Base-by-base conservation (phyloP, 257 asterid genomes). In the Parsonsia alboflavescens region DNA sequence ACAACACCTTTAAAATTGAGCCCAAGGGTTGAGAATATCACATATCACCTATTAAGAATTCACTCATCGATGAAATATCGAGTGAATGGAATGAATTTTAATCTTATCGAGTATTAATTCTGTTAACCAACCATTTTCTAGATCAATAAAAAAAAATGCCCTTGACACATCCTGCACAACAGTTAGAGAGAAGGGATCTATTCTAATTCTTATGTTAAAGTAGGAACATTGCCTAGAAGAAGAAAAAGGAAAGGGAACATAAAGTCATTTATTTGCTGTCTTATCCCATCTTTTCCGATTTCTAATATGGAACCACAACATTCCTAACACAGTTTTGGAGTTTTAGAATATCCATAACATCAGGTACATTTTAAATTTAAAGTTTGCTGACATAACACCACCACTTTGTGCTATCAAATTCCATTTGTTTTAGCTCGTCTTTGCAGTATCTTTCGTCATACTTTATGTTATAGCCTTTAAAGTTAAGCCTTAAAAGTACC, bases 381-480 rank as follows among this genome's bases (percentile, higher is more conserved):
- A 24, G 69, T 22, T n/a, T 10, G 45, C 24, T 42, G n/a, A 42
- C n/a, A 33, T 33, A 57, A 22, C 36, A 57, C n/a, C 64, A 57
- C 64, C 24, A 22, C 64, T 57, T 59, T 59, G 61, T 54, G 61
- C 61, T 54, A 54, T 54, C 61, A 54, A 21, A 54, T 54, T 54
- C 26, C 5, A 7, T 57, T 48, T 48, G 36, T 57, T 36, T 2
- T 10, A 22, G 64, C 36, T 56, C 36, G 10, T 57, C 64, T 57
- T 0, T 2, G 8, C 28, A 56, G 62, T 6, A 42, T 26, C 68
- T 39, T 42, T 39, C 16, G 39, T 72, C 68, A 72, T n/a, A 57
- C 68, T 72, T 57, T 58, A 61, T 58, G 58, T 17, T 26, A 5
- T 28, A 46, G 26, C 21, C 69, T 58, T 58, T 22, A 53, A 50